Evolutionary conservation across 345 rosid genomes (phyloP).

Genomic region (Erysimum cheiranthoides): DNA sequence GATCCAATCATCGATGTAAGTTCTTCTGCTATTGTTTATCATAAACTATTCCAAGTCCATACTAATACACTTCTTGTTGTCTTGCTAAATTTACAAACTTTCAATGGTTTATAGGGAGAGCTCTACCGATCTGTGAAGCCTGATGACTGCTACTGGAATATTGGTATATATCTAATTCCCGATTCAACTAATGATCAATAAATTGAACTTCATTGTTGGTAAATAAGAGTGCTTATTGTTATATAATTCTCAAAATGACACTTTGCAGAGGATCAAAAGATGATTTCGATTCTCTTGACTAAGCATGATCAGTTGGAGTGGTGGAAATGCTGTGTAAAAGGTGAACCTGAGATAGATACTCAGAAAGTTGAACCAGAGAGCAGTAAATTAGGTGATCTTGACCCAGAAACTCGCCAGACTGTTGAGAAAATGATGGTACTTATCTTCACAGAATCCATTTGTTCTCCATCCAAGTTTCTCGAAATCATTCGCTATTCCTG

Average conservation of each 20-base stretch:
- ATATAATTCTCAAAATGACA: conserved; percentile 24
- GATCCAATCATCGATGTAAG: conserved; percentile 90
- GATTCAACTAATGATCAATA: not conserved
- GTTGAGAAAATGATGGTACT: conserved; percentile 98
- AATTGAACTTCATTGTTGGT: not conserved
- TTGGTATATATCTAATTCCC: conserved; percentile 61
- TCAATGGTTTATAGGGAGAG: conserved; percentile 64
- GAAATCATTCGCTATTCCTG: not conserved
- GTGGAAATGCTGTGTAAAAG: conserved; percentile 92
- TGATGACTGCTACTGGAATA: conserved; percentile 97
- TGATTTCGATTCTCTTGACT: conserved; percentile 66
- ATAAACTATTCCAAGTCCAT: not conserved
- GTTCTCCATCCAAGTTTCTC: conserved; percentile 2
- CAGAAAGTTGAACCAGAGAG: conserved; percentile 98
- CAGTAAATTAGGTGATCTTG: conserved; percentile 88
- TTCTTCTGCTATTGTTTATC: conserved; percentile 7
- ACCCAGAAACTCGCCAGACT: conserved; percentile 83
- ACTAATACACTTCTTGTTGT: not conserved
- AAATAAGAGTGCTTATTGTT: not conserved
- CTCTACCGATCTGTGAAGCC: conserved; percentile 72
- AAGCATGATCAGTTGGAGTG: conserved; percentile 97
- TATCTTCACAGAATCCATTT: not conserved
- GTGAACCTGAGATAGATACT: conserved; percentile 91
- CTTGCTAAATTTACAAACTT: conserved; percentile 37
- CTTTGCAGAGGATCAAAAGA: conserved; percentile 49